Conservation (phyloP, 768 basidiomycete species). For the Rhodotorula toruloides region DNA sequence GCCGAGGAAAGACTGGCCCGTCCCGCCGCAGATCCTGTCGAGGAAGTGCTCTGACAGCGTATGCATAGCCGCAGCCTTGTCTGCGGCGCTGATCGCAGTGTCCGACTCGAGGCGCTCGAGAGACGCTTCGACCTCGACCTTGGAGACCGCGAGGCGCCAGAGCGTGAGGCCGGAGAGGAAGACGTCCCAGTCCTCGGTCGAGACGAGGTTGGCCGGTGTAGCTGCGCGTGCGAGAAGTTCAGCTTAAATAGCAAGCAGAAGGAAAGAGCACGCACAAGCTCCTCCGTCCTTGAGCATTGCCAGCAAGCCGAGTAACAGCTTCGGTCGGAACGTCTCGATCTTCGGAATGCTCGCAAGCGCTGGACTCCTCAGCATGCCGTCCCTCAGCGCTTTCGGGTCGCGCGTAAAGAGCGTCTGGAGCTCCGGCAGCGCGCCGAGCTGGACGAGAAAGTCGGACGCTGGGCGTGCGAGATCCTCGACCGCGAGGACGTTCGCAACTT, state of each 20-base stretch:
- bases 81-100: slow-evolving; percentile 6
- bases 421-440: neutral
- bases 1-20: slow-evolving; percentile 34
- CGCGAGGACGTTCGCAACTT: neutral
- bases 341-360: neutral
- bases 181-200: slow-evolving; percentile 37
- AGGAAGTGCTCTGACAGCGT: slow-evolving; percentile 34
- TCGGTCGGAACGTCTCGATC: slow-evolving; percentile 10
- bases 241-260: too few species aligned
- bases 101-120: slow-evolving; percentile 38
- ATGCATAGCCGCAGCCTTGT: slow-evolving; percentile 26
- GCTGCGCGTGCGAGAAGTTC: neutral
- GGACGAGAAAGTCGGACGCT: slow-evolving; percentile 6
- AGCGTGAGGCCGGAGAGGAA: slow-evolving; percentile 38
- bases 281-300: slow-evolving; percentile 29
- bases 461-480: neutral
- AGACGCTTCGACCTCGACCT: slow-evolving; percentile 35
- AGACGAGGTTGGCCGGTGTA: slow-evolving; percentile 24
- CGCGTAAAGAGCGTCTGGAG: slow-evolving; percentile 22
- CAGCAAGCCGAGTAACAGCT: slow-evolving; percentile 23
- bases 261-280: slow-evolving; percentile 1
- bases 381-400: slow-evolving; percentile 10
- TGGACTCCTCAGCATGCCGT: slow-evolving; percentile 20
- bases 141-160: slow-evolving; percentile 33
- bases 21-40: slow-evolving; percentile 32